Evolutionary conservation across 2,329 filamentous ascomycete species (phyloP).

Genomic region (Zasmidium cellare): DNA sequence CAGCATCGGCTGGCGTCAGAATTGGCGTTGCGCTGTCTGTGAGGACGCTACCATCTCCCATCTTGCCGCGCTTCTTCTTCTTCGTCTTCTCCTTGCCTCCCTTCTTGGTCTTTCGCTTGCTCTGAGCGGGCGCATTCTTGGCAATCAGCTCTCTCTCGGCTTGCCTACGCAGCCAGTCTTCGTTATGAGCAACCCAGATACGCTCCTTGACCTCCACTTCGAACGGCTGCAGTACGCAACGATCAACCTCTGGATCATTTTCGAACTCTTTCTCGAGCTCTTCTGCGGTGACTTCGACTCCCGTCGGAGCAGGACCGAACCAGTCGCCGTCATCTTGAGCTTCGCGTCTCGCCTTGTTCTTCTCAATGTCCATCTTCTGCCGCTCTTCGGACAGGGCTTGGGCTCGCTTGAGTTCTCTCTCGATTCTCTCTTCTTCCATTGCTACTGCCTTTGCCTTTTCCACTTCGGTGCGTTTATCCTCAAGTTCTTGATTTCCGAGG

Average conservation of each 20-base stretch:
- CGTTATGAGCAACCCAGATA: slow-evolving; percentile 93
- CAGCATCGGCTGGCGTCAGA: slow-evolving; percentile 47
- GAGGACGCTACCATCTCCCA: slow-evolving; percentile 44
- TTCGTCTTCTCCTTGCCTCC: slow-evolving; percentile 42
- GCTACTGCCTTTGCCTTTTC: slow-evolving; percentile 30
- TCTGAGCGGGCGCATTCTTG: slow-evolving; percentile 53
- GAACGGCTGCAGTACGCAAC: slow-evolving; percentile 70
- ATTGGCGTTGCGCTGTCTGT: slow-evolving; percentile 42
- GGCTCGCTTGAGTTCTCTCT: slow-evolving; percentile 22
- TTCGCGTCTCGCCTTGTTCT: slow-evolving; percentile 52
- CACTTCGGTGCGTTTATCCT: slow-evolving; percentile 30
- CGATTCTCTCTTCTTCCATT: slow-evolving; percentile 25
- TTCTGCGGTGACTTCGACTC: slow-evolving; percentile 26
- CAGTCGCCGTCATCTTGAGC: slow-evolving; percentile 54
- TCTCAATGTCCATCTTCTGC: slow-evolving; percentile 39
- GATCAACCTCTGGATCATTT: slow-evolving; percentile 82
- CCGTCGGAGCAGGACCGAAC: slow-evolving; percentile 57
- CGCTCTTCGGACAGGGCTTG: slow-evolving; percentile 30
- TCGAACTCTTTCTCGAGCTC: slow-evolving; percentile 69
- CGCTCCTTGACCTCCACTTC: slow-evolving; percentile 83
- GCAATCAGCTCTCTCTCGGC: slow-evolving; percentile 79
- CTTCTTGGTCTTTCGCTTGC: slow-evolving; percentile 28
- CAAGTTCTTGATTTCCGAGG: slow-evolving; percentile 32
- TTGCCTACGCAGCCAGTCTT: slow-evolving; percentile 84
- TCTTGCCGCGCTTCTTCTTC: slow-evolving; percentile 48